phyloP scores from a whole-genome alignment of 2,329 filamentous ascomycete genomes.

The Alternaria longipes region DNA sequence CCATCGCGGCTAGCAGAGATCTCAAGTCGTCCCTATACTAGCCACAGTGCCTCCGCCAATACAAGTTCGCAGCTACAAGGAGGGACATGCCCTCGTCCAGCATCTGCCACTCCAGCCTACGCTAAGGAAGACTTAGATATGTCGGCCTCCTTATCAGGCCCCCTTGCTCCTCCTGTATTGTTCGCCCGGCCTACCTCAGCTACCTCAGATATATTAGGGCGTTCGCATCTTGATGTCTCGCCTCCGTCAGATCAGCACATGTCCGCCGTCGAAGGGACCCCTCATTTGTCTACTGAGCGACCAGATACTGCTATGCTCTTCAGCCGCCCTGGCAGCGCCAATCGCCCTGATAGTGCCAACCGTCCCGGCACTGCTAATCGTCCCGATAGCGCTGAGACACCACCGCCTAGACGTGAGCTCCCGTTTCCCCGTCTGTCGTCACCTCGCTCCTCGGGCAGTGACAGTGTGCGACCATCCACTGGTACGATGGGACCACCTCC shows the following conservation, averaged over 20 bases:
- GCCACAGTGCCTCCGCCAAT: conserved; percentile 21
- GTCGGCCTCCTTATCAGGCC: conserved; percentile 12
- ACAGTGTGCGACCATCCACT: conserved; percentile 33
- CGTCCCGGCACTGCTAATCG: conserved; percentile 6
- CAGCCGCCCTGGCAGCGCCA: conserved; percentile 16
- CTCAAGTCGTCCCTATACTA: conserved; percentile 34
- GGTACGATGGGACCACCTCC: conserved; percentile 45
- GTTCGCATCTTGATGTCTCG: conserved; percentile 1
- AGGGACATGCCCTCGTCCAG: conserved; percentile 22
- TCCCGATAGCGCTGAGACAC: conserved; percentile 22
- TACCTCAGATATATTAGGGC: conserved; percentile 22
- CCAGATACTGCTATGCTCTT: conserved; percentile 31
- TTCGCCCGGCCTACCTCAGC: conserved; percentile 39
- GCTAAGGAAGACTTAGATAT: neutral
- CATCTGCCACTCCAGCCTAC: conserved; percentile 25
- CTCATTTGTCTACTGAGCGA: conserved; percentile 15
- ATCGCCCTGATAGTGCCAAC: conserved; percentile 10
- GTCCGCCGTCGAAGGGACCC: conserved; percentile 15
- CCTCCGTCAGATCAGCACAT: conserved; percentile 8
- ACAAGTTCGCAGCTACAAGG: conserved; percentile 23
- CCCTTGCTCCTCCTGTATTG: conserved; percentile 37
- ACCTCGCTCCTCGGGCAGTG: conserved; percentile 37
- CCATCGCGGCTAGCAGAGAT: conserved; percentile 40
- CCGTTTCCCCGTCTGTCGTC: conserved; percentile 51
- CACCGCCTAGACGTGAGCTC: conserved; percentile 52